Evolutionary conservation across 345 rosid genomes (phyloP).

Genomic region (Psidium friedrichsthalianum): DNA sequence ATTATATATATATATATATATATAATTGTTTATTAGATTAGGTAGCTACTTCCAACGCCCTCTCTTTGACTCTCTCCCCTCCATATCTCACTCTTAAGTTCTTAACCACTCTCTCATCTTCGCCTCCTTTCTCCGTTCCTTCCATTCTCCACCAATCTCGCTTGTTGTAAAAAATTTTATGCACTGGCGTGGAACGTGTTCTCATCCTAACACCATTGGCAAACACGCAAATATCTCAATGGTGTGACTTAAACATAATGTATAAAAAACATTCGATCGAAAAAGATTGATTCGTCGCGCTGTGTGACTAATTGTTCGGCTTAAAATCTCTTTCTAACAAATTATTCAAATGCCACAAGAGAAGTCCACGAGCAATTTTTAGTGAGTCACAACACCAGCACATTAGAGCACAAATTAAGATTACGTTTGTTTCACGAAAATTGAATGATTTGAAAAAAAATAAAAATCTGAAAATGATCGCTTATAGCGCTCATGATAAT

Average conservation of each 20-base stretch:
- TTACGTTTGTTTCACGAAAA: no score
- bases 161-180: not conserved
- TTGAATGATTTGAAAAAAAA: no score
- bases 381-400: rapidly evolving
- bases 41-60: not conserved
- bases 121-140: not conserved
- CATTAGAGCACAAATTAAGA: not conserved
- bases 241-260: no score
- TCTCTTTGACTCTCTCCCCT: not conserved
- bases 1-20: no score
- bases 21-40: not conserved
- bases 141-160: not conserved
- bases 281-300: not conserved
- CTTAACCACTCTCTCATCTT: no score
- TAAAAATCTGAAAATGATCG: no score
- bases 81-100: no score
- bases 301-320: not conserved
- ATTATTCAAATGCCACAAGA: not conserved
- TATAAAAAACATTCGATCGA: not conserved
- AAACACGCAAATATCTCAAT: not conserved
- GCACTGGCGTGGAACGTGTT: not conserved
- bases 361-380: not conserved
- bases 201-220: not conserved
- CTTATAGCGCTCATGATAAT: no score
- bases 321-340: not conserved